Evolutionary conservation across 768 basidiomycete species (phyloP).

Genomic region (Suillus bovinus): DNA sequence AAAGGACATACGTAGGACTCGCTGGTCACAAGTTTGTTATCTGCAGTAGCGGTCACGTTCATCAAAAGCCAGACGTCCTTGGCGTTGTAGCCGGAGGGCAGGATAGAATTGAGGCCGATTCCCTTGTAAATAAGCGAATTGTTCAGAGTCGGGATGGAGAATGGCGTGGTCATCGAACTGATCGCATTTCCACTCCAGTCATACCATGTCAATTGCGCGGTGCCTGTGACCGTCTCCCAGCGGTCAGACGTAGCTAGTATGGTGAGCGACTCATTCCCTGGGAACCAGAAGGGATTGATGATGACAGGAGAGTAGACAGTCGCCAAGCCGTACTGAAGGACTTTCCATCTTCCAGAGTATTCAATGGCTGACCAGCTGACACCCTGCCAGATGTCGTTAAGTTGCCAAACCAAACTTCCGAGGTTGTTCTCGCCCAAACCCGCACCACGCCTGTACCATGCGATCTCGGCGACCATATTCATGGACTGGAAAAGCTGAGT

Average conservation of each 20-base stretch:
- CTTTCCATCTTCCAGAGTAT: conserved; percentile 62
- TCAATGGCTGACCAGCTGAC: conserved; percentile 57
- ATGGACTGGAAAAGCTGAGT: conserved; percentile 62
- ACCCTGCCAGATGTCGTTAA: conserved; percentile 64
- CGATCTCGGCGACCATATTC: conserved; percentile 58
- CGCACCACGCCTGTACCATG: conserved; percentile 61
- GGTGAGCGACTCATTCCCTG: conserved; percentile 46
- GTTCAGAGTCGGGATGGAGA: conserved; percentile 50
- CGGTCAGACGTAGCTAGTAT: conserved; percentile 54
- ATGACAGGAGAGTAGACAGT: conserved; percentile 46
- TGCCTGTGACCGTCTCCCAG: conserved; percentile 46
- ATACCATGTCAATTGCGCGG: conserved; percentile 56
- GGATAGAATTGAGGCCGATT: conserved; percentile 42
- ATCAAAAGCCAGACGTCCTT: conserved; percentile 53
- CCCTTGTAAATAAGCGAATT: conserved; percentile 45
- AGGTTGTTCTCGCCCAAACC: conserved; percentile 59
- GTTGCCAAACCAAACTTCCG: conserved; percentile 59
- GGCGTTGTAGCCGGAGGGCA: conserved; percentile 42
- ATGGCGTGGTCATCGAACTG: conserved; percentile 37
- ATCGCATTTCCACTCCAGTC: conserved; percentile 50
- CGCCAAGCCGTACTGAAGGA: conserved; percentile 51
- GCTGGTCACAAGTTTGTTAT: conserved; percentile 42
- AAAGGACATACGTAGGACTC: conserved; percentile 50
- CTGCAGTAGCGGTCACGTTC: conserved; percentile 47
- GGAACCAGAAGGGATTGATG: conserved; percentile 59